Evolutionary conservation across 192 early-diverging fungal species (phyloP), one percentile per base, ranked within the genome.

Genomic region (Borealophlyctis nickersoniae): DNA sequence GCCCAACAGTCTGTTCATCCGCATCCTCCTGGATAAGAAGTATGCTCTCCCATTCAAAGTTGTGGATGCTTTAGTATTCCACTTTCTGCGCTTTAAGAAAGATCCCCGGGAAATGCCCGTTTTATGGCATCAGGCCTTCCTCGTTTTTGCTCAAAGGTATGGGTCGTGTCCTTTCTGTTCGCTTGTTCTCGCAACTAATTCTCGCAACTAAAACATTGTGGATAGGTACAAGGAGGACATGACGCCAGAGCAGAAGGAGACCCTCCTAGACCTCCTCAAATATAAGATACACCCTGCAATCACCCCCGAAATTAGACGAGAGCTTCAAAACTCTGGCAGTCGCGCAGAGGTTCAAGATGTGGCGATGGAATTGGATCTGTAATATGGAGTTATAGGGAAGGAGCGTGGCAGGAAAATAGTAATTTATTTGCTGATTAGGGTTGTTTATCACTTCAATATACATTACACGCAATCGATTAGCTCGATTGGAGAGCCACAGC

Each of bases 41-140:
- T 98, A 97, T 60, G 95, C 96, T 1, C 77, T 98, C 67, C 96
- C 95, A 1, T 98, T 87, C 86, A 94, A 94, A 78, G 95, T 96
- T 24, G 88, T 98, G 19, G 95, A 98, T 69, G 86, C 89, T 27
- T 70, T 98, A 32, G 96, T 98, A n/a, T 89, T 91, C 74, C 96
- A 98, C 77, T 98, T 96, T 78, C 67, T 91, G 65, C 80, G 90
- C 45, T 96, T 98, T 83, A 88, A 88, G 77, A 62, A 67, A 27
- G 91, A 94, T 65, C 66, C 81, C 51, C 75, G 89, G 52, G 81
- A 82, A 56, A 82, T 98, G 86, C 95, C 96, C 28, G 95, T 98
- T 23, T 81, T 98, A 59, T 98, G 96, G 96, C 96, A 98, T 71
- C 95, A 98, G 79, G 76, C 93, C 4, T 76, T 98, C 52, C 78